Evolutionary conservation across 1,139 yeast genomes (phyloP), one percentile per base, ranked within the genome.

Genomic region (Yamadazyma dushanensis): DNA sequence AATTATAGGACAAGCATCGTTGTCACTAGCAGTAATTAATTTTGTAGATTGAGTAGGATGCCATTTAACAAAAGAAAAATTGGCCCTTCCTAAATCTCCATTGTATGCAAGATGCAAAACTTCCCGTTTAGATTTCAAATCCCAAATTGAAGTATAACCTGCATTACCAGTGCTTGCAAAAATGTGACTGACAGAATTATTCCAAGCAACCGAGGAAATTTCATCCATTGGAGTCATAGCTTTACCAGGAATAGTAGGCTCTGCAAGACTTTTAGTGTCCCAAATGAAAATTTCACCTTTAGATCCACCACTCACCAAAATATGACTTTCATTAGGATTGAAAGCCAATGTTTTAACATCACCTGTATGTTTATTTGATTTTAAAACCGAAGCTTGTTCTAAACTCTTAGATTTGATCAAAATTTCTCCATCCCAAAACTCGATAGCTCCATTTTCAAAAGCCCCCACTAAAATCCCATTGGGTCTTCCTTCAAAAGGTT

Each of bases 91-190:
- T 50, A 58, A 48, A 9, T 75, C 63, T 8, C 82, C 79, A 23
- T 74, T 67, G 54, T 82, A 81, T 23, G 80, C 76, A 54, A 92
- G 71, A 59, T 88, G 96, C 44, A 92, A 70, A 23, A 90, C 96
- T 60, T 92, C 97, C 53, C 87, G 78, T 59, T 83, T 83, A 31
- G 88, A 79, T 54, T 85, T 85, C 51, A 92, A 70, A 62, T 94
- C 98, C 97, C 97, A 92, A 44, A 94, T 83, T 0, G 96, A 83
- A 5, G 97, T 82, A 58, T 79, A 84, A 13, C 95, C 95, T 18
- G 85, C 76, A 49, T 75, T 73, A 29, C 95, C 89, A 6, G 96
- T 95, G 38, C 87, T 76, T 17, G 97, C 98, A 59, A 94, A 79
- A 49, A 94, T 90, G 53, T 92, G 96, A 30, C 85, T 69, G 38